Percentiles rank a stretch among this genome's conserved stretches.
These are phyloP conservation scores for Phylloporus sp. DNA, from an alignment of 768 basidiomycete genomes.

Conservation along the genomic window DNA sequence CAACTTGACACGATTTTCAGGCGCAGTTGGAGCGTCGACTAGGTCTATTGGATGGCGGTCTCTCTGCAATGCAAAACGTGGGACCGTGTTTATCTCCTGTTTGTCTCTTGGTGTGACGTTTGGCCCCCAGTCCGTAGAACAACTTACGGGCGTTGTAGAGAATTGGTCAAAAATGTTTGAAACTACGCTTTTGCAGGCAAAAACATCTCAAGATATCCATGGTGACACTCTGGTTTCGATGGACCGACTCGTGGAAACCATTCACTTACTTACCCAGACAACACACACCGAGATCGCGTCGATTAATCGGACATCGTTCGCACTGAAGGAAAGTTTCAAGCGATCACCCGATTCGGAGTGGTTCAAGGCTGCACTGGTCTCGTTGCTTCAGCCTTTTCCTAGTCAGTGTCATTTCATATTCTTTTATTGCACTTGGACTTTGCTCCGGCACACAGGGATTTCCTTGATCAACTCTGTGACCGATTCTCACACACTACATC, in stretches of 20 bases:
- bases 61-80: slow-evolving; percentile 32
- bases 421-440: background rate
- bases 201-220: slow-evolving; percentile 35
- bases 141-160: slow-evolving; percentile 12
- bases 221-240: slow-evolving; percentile 35
- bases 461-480: slow-evolving; percentile 4
- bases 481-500: slow-evolving; percentile 28
- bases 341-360: slow-evolving; percentile 17
- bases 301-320: slow-evolving; percentile 43
- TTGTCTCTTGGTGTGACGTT: slow-evolving; percentile 15
- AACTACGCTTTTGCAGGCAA: slow-evolving; percentile 29
- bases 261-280: slow-evolving; percentile 37
- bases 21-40: slow-evolving; percentile 29
- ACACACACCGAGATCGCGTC: slow-evolving; percentile 43
- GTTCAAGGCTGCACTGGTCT: slow-evolving; percentile 15
- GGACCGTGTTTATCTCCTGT: slow-evolving; percentile 7
- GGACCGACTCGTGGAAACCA: slow-evolving; percentile 30
- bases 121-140: slow-evolving; percentile 17
- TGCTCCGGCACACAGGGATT: slow-evolving; percentile 9
- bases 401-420: slow-evolving; percentile 17
- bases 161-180: slow-evolving; percentile 31
- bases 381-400: slow-evolving; percentile 17
- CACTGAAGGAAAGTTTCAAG: slow-evolving; percentile 27
- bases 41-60: slow-evolving; percentile 20
- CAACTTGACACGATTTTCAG: slow-evolving; percentile 19